Base-by-base conservation (phyloP, 257 asterid genomes). In the Plantago major region DNA sequence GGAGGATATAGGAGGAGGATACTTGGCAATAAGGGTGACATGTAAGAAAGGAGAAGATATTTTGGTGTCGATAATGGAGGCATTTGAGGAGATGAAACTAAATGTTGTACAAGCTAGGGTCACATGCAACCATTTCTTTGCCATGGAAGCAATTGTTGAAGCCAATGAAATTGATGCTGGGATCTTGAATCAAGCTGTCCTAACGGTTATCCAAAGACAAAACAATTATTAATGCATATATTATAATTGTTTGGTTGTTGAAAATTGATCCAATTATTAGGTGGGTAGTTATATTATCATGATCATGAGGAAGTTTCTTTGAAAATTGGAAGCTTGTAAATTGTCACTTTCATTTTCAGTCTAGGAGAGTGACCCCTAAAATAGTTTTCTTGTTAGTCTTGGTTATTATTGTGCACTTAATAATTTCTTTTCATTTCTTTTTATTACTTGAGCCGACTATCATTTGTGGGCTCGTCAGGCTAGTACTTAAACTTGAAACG, bases 71-170 rank as follows among this genome's bases (percentile, higher is more conserved):
- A 75, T 89, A 46, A 38, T 84, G 49, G 92, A 79, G 48, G 81
- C 77, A 1, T 73, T 89, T 64, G 97, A 89, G 59, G 78, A 74
- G 7, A 46, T 81, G 85, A 74, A 83, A 52, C 9, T 87, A 33
- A 69, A 69, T 58, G 78, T 84, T 5, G 46, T 71, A 19, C 68
- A 87, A 60, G 87, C 88, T 4, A 84, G 67, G 44, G 73, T 76
- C 49, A 51, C 70, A 43, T 75, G 79, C 80, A 78, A 72, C 10
- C 69, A 76, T 68, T 69, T 82, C 43, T 89, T 89, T 43, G 71
- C 67, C 10, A 73, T 89, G 92, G 92, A 82, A 72, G 95, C 95
- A 50, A 73, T 82, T 73, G 73, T 85, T 7, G 84, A 79, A 69
- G 79, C 79, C 55, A 63, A 67, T 16, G 63, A 17, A 60, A 7